Base-by-base conservation (phyloP, 106 monocot genomes). In the Allium sativum region DNA sequence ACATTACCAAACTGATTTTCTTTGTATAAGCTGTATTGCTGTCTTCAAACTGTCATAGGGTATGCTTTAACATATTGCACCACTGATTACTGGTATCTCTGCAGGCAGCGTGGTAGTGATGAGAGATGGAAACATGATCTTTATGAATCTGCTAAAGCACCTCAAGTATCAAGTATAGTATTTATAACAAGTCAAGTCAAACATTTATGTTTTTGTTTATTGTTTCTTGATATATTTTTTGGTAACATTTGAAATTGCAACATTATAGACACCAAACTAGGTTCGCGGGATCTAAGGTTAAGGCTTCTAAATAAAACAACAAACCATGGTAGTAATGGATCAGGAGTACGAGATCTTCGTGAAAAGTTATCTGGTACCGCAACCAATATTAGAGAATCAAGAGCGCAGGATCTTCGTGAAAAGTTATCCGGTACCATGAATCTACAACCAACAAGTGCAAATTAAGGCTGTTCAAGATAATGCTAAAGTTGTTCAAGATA, bases 111-210 rank as follows among this genome's bases (percentile, higher is more conserved):
- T 1, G 81, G 73, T 59, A 70, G 46, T 65, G 89, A 95, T 75
- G 86, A 83, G 41, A 95, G 70, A 70, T 90, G 90, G 94, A 95
- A 79, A 64, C 90, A 95, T 79, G 90, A 95, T 72, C 86, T 90
- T 62, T 95, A 72, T 65, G 72, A 75, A 57, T 81, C 76, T 64
- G 68, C 51, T 14, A 69, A 64, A 12, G 70, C 67, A 63, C 62
- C 84, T 72, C 74, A 79, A 72, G 16, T 58, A 69, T 78, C 83
- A 81, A 81, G 91, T 92, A 86, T 61, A 71, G 51, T 47, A 47
- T 47, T 61, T 45, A 19, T 40, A 18, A 53, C 50, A 14, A n/a
- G 57, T 52, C 56, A 59, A 20, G 54, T 14, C 21, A 66, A n/a
- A 42, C 18, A 19, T 60, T 6, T n/a, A 43, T 62, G n/a, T 43